phyloP scores from a whole-genome alignment of 73 alveolate genomes.

The Paramecium caudatum region DNA sequence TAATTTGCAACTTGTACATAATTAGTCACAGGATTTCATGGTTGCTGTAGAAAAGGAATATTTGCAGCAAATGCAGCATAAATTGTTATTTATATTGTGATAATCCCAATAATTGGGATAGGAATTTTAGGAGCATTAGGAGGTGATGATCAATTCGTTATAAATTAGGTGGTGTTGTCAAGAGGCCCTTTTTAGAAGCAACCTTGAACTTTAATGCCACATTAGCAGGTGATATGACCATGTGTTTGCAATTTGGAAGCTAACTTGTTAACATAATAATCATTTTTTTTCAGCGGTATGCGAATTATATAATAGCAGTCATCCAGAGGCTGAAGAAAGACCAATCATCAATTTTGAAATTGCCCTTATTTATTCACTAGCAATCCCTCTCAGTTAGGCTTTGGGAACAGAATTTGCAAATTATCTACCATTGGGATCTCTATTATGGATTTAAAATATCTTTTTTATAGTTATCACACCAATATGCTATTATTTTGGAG shows the following conservation, averaged over 20 bases:
- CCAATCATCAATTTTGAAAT: slow-evolving; percentile 50
- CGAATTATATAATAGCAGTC: neutral
- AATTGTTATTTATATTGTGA: neutral
- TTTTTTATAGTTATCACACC: slow-evolving; percentile 1
- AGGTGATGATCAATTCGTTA: neutral
- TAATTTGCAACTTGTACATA: neutral
- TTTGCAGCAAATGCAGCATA: slow-evolving; percentile 17
- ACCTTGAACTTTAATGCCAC: neutral
- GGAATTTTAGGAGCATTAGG: slow-evolving; percentile 58
- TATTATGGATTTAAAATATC: neutral
- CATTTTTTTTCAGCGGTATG: slow-evolving; percentile 30
- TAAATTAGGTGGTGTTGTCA: slow-evolving; percentile 56
- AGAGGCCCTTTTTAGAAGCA: slow-evolving; percentile 55
- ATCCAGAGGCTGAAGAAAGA: slow-evolving; percentile 57
- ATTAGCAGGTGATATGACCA: neutral
- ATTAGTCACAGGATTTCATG: neutral
- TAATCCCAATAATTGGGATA: slow-evolving; percentile 36
- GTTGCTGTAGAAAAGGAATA: neutral
- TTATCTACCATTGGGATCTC: slow-evolving; percentile 6
- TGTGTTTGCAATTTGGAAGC: neutral
- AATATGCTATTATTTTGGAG: neutral
- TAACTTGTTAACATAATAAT: neutral
- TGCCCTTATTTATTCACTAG: slow-evolving; percentile 42
- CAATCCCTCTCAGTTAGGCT: slow-evolving; percentile 11
- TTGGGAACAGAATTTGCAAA: slow-evolving; percentile 39